Conservation (phyloP, 805 yeast species). For the Wickerhamiella slavikovae region DNA sequence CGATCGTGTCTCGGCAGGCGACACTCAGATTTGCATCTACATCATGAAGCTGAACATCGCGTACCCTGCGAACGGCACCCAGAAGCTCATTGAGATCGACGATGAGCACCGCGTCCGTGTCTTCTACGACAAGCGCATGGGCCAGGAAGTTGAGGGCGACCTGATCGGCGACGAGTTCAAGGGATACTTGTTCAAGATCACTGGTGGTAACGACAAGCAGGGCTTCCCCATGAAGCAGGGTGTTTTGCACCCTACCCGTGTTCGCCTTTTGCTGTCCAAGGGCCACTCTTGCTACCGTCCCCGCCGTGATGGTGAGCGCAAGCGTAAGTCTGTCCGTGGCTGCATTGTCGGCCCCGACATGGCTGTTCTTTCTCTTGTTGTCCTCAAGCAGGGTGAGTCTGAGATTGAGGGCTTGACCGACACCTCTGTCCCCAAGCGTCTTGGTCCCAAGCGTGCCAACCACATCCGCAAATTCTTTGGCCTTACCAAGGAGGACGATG, state of each 20-base stretch:
- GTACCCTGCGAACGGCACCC: constrained; percentile 99
- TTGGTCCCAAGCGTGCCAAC: constrained; percentile 99
- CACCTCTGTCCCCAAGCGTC: constrained; percentile 89
- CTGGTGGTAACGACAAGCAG: constrained; percentile 99
- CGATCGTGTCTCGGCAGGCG: too few relatives aligned
- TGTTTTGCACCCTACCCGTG: constrained; percentile 99
- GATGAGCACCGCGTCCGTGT: constrained; percentile 97
- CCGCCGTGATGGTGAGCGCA: constrained; percentile 98
- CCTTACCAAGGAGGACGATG: constrained; percentile 84
- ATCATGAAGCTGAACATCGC: constrained; percentile 79
- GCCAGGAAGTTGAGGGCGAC: constrained; percentile 99
- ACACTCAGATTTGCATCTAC: background rate
- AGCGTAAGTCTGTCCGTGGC: constrained; percentile 99
- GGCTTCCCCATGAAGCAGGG: constrained; percentile 99
- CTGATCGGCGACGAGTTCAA: constrained; percentile 96
- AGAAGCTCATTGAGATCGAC: constrained; percentile 92
- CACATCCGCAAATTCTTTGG: constrained; percentile 99
- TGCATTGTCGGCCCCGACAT: constrained; percentile 95
- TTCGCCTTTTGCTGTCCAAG: constrained; percentile 78
- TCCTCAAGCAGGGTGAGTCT: constrained; percentile 92
- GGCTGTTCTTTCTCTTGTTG: constrained; percentile 81
- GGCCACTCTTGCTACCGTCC: constrained; percentile 99
- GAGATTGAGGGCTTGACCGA: constrained; percentile 95
- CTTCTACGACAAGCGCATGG: constrained; percentile 98
- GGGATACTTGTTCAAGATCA: constrained; percentile 95